phyloP scores from a whole-genome alignment of 2,329 filamentous ascomycete genomes.

The Xylariales sp. region DNA sequence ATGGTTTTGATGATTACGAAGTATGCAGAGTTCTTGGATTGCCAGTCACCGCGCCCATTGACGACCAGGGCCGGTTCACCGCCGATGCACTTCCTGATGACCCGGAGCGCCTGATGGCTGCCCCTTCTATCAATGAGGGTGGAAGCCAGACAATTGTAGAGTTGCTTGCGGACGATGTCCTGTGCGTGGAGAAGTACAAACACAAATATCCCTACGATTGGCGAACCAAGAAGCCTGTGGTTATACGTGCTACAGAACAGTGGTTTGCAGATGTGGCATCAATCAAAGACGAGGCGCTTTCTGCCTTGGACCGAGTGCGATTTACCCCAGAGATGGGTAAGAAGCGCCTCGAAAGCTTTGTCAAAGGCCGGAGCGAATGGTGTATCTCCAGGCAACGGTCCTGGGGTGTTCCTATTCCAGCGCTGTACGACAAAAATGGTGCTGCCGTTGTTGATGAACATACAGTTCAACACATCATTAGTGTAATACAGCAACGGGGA shows the following conservation, averaged over 20 bases:
- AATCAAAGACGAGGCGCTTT: constrained; percentile 72
- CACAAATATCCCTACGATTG: constrained; percentile 99
- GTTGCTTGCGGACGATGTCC: constrained; percentile 59
- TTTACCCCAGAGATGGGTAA: constrained; percentile 77
- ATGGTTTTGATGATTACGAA: constrained; percentile 95
- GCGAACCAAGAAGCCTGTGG: constrained; percentile 89
- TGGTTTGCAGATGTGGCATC: constrained; percentile 93
- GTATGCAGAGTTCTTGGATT: constrained; percentile 69
- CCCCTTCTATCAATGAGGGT: constrained; percentile 66
- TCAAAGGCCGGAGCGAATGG: constrained; percentile 89
- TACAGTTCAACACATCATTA: constrained; percentile 80
- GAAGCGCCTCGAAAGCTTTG: constrained; percentile 75
- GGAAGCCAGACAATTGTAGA: constrained; percentile 68
- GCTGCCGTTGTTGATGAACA: constrained; percentile 75
- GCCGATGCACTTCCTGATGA: constrained; percentile 70
- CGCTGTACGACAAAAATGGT: constrained; percentile 70
- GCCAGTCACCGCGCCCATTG: constrained; percentile 74
- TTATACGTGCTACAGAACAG: constrained; percentile 88
- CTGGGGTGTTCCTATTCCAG: constrained; percentile 96
- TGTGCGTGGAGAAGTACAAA: constrained; percentile 65
- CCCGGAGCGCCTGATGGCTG: constrained; percentile 58
- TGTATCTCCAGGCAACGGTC: constrained; percentile 94
- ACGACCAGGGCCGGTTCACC: constrained; percentile 78
- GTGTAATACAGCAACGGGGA: constrained; percentile 69
- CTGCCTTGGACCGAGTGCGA: constrained; percentile 63